A percentile compares a stretch with the other conserved stretches of the same genome.
phyloP scores from a whole-genome alignment of 352 stramenopile genomes.

The Globisporangium recalcitrans region DNA sequence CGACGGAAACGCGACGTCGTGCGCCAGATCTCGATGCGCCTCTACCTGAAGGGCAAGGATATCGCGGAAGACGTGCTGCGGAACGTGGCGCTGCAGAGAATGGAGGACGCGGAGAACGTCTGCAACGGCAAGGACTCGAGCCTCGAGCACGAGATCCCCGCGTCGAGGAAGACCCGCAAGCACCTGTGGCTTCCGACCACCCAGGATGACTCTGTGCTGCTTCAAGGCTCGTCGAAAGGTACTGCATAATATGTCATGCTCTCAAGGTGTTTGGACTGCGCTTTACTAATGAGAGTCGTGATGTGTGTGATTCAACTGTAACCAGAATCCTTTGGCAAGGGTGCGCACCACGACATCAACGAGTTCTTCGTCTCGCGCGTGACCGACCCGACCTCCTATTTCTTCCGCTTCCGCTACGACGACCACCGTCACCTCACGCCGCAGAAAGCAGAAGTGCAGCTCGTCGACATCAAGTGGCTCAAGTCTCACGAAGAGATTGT shows the following conservation, averaged over 20 bases:
- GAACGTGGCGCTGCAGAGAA: conserved; percentile 48
- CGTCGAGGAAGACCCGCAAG: conserved; percentile 58
- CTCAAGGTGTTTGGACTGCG: too few relatives aligned
- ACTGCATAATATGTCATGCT: too few relatives aligned
- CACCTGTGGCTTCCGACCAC: conserved; percentile 71
- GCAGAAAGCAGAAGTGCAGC: conserved; percentile 73
- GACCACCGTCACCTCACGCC: conserved; percentile 53
- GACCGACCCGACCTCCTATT: conserved; percentile 84
- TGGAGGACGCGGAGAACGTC: conserved; percentile 57
- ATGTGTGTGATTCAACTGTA: not conserved
- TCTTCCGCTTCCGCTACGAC: conserved; percentile 80
- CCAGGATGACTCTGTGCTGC: conserved; percentile 71
- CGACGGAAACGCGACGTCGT: conserved; percentile 63
- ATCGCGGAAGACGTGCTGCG: conserved; percentile 62
- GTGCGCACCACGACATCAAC: conserved; percentile 40
- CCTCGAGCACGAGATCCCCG: conserved; percentile 58
- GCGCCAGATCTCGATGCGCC: conserved; percentile 68
- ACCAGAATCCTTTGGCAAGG: conserved; percentile 9
- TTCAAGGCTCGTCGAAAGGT: conserved; percentile 23
- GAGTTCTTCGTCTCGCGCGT: conserved; percentile 78
- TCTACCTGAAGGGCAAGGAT: conserved; percentile 66
- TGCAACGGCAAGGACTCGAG: conserved; percentile 39
- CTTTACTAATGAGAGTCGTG: not conserved
- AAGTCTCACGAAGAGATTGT: conserved; percentile 84
- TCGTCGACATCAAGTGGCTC: conserved; percentile 78